Conservation (phyloP, 768 basidiomycete species). For the Mycena capillaripes region DNA sequence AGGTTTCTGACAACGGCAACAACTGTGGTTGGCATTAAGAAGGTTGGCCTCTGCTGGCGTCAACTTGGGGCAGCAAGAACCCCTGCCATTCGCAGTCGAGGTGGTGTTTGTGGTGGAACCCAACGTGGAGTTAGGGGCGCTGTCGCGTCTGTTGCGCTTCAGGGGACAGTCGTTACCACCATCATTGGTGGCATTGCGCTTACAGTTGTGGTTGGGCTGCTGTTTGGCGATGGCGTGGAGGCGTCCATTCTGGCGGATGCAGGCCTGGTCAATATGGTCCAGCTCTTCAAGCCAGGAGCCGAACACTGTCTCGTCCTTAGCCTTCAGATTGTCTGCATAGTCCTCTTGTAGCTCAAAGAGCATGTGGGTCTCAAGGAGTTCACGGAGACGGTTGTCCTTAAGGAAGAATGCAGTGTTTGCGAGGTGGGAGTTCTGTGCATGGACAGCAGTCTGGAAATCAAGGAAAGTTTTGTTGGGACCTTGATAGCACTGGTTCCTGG, state of each 20-base stretch:
- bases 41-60: neutral
- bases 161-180: neutral
- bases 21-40: neutral
- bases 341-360: neutral
- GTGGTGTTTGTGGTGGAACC: too few species aligned
- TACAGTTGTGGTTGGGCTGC: neutral
- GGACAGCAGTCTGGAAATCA: neutral
- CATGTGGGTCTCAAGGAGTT: neutral
- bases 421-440: neutral
- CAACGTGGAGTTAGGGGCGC: neutral
- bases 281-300: neutral
- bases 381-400: neutral
- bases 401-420: neutral
- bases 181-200: neutral
- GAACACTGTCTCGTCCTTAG: neutral
- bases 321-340: neutral
- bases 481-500: neutral
- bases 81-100: too few species aligned
- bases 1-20: neutral
- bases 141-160: neutral
- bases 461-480: neutral
- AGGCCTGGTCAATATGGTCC: neutral
- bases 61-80: neutral
- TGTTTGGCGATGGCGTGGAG: neutral
- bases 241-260: neutral